These are phyloP conservation scores for Umbilicus rupestris DNA, from an alignment of 164 flowering plant species.

Conservation along the genomic window DNA sequence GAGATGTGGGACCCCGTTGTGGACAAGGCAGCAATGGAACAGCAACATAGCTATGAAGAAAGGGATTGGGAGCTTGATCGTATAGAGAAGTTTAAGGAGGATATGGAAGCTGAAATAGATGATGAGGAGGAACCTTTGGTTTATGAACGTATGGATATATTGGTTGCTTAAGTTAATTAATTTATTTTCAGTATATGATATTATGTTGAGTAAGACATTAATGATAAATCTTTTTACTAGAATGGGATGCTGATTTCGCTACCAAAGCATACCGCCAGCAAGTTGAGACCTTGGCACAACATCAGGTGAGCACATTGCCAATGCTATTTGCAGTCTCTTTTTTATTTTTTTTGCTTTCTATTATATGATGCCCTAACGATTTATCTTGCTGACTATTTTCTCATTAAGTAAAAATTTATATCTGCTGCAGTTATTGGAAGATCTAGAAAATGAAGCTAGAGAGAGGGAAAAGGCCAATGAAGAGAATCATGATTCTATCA, in stretches of 20 bases:
- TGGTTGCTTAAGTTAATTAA: background rate
- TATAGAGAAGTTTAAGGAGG: slow-evolving; percentile 90
- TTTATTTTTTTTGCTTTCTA: background rate
- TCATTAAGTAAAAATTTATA: background rate
- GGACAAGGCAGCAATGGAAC: slow-evolving; percentile 58
- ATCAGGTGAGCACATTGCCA: slow-evolving; percentile 47
- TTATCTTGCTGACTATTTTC: background rate
- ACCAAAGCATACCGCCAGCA: slow-evolving; percentile 89
- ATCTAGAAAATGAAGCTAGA: slow-evolving; percentile 66
- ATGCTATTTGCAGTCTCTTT: background rate
- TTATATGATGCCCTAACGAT: background rate
- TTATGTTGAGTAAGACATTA: background rate
- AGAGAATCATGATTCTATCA: slow-evolving; percentile 29
- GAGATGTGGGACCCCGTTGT: slow-evolving; percentile 92
- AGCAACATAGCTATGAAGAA: slow-evolving; percentile 62
- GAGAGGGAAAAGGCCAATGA: slow-evolving; percentile 53
- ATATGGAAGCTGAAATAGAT: slow-evolving; percentile 95
- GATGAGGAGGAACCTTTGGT: slow-evolving; percentile 92
- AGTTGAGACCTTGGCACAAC: slow-evolving; percentile 87
- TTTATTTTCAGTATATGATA: background rate
- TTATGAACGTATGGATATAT: slow-evolving; percentile 71
- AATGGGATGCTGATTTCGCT: slow-evolving; percentile 99
- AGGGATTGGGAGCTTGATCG: slow-evolving; percentile 93
- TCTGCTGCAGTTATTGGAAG: slow-evolving; percentile 64
- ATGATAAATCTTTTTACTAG: slow-evolving; percentile 22